Evolutionary conservation across 805 yeast species (phyloP).

Genomic region (Nakazawaea wyomingensis): DNA sequence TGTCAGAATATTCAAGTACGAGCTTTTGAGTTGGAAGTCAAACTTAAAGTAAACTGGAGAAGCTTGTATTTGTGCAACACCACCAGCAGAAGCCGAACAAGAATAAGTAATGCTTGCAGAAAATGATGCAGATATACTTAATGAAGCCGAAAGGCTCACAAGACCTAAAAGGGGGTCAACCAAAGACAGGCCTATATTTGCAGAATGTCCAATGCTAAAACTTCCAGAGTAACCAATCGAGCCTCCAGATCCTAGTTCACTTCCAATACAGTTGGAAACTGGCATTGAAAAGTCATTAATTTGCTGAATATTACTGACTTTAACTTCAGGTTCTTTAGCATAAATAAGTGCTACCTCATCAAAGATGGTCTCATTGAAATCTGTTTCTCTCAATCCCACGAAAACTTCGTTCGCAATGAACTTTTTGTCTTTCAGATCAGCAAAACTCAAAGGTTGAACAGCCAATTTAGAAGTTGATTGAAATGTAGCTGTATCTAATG

Average conservation of each 20-base stretch:
- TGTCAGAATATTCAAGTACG: neutral
- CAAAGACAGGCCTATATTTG: neutral
- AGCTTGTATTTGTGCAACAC: constrained; percentile 9
- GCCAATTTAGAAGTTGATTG: neutral
- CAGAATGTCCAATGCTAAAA: constrained; percentile 1
- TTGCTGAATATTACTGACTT: neutral
- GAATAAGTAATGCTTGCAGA: constrained; percentile 1
- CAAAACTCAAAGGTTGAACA: neutral
- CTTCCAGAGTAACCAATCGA: constrained; percentile 9
- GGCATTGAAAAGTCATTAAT: constrained; percentile 1
- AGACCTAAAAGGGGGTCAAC: constrained; percentile 6
- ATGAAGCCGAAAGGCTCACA: neutral
- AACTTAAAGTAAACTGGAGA: constrained; percentile 7
- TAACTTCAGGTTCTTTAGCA: constrained; percentile 2
- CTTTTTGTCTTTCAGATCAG: neutral
- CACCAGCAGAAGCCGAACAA: constrained; percentile 7
- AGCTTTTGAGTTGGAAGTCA: neutral
- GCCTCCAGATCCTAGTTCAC: constrained; percentile 9
- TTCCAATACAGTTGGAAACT: constrained; percentile 9
- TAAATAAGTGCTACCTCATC: neutral
- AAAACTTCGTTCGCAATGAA: neutral
- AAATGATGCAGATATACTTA: neutral
- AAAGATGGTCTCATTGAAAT: neutral
- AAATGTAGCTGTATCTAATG: neutral
- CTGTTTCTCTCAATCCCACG: neutral